These are phyloP conservation scores for Sclerotinia sclerotiorum DNA, from an alignment of 2,329 filamentous ascomycete genomes.

Conservation along the genomic window DNA sequence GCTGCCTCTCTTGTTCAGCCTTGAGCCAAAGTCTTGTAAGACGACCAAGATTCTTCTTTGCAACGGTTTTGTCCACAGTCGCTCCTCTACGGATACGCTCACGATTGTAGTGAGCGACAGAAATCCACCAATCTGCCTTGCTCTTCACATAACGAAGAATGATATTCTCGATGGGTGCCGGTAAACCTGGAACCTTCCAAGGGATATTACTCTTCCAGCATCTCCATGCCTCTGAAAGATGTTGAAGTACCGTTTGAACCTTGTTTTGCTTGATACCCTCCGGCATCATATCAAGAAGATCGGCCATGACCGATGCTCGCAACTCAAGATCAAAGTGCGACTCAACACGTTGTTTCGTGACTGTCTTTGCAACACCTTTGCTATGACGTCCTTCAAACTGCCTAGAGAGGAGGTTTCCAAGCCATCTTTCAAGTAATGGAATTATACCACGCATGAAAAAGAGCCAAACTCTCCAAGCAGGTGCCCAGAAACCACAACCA, in stretches of 20 bases:
- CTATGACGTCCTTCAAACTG: constrained; percentile 98
- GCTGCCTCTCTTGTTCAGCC: constrained; percentile 95
- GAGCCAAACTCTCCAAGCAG: constrained; percentile 97
- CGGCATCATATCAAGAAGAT: constrained; percentile 99
- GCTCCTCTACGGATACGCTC: constrained; percentile 95
- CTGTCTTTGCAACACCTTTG: constrained; percentile 98
- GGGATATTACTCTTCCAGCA: constrained; percentile 99
- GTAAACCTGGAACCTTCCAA: constrained; percentile 96
- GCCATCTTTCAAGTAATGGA: constrained; percentile 91
- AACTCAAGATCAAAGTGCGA: constrained; percentile 98
- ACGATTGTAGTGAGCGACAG: constrained; percentile 96
- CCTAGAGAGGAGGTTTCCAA: constrained; percentile 92
- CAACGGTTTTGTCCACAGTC: constrained; percentile 97
- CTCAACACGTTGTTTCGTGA: constrained; percentile 98
- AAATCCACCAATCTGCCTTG: constrained; percentile 99
- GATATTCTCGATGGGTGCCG: constrained; percentile 97
- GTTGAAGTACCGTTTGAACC: constrained; percentile 95
- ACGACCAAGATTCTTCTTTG: constrained; percentile 97
- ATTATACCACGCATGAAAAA: constrained; percentile 99
- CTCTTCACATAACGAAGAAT: constrained; percentile 98
- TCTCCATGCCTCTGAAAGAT: constrained; percentile 96
- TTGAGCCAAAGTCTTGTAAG: constrained; percentile 96
- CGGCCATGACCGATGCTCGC: constrained; percentile 96
- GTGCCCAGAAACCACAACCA: constrained; percentile 98
- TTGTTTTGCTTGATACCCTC: constrained; percentile 99